Conservation (phyloP, 768 basidiomycete genomes). For the Hygrocybe coccinea region DNA sequence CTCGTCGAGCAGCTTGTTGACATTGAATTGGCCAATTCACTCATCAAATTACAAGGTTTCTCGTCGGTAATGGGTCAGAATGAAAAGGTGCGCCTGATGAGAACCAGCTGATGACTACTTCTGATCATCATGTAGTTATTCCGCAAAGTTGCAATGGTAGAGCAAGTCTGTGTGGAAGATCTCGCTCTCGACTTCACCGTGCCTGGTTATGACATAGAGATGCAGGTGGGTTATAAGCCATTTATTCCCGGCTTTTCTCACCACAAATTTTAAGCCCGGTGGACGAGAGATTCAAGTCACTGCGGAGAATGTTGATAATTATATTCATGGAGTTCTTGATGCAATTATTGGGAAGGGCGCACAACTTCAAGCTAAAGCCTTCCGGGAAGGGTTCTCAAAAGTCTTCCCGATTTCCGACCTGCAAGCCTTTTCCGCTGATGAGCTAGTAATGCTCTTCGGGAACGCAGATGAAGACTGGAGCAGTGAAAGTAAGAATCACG, state of each 20-base stretch:
- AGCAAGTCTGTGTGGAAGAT: constrained; percentile 72
- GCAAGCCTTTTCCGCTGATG: constrained; percentile 88
- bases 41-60: constrained; percentile 72
- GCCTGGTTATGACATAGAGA: constrained; percentile 91
- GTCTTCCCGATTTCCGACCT: constrained; percentile 92
- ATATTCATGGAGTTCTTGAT: constrained; percentile 81
- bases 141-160: constrained; percentile 53
- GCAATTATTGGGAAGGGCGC: constrained; percentile 82
- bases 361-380: constrained; percentile 76
- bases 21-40: constrained; percentile 75
- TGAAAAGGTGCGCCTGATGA: constrained; percentile 50
- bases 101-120: background rate
- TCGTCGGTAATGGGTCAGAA: constrained; percentile 41
- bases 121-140: constrained; percentile 36
- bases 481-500: constrained; percentile 64
- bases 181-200: constrained; percentile 94
- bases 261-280: constrained; percentile 47
- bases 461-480: constrained; percentile 99
- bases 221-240: constrained; percentile 52
- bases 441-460: constrained; percentile 93
- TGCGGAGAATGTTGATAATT: constrained; percentile 82
- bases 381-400: constrained; percentile 91
- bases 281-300: constrained; percentile 81
- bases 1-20: constrained; percentile 66
- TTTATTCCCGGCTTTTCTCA: background rate